Evolutionary conservation across 2,329 filamentous ascomycete genomes (phyloP).

Genomic region (Xylariaceae sp.): DNA sequence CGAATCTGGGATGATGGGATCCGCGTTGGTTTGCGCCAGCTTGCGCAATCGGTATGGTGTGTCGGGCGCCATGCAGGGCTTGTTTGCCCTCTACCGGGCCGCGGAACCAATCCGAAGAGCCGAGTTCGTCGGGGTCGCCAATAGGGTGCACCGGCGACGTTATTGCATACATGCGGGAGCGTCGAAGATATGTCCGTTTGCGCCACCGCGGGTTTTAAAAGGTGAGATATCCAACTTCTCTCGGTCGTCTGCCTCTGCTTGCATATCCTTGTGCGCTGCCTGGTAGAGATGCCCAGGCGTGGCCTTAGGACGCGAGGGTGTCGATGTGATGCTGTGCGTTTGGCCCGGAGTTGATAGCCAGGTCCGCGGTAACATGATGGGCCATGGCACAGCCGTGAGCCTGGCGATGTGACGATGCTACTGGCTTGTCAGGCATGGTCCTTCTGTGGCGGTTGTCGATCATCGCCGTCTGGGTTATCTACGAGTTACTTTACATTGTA

Average conservation of each 20-base stretch:
- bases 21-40: too few relatives aligned
- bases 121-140: not conserved
- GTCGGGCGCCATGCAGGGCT: too few relatives aligned
- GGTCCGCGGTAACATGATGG: not conserved
- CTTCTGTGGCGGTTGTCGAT: not conserved
- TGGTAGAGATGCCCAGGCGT: not conserved
- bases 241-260: not conserved
- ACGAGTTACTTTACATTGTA: too few relatives aligned
- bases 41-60: too few relatives aligned
- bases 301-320: slow-evolving; percentile 7
- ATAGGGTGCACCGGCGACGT: not conserved
- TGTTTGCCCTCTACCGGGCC: too few relatives aligned
- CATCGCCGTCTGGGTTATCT: not conserved
- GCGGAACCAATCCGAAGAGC: not conserved
- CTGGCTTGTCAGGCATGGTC: not conserved
- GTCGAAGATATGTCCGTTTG: too few relatives aligned
- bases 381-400: not conserved
- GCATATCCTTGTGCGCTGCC: not conserved
- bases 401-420: slow-evolving; percentile 1
- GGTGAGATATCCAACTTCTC: not conserved
- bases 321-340: not conserved
- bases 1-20: too few relatives aligned
- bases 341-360: not conserved
- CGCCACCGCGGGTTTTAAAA: too few relatives aligned
- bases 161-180: too few relatives aligned